phyloP scores from a whole-genome alignment of 2,329 filamentous ascomycete genomes.

The Hymenoscyphus repandus region DNA sequence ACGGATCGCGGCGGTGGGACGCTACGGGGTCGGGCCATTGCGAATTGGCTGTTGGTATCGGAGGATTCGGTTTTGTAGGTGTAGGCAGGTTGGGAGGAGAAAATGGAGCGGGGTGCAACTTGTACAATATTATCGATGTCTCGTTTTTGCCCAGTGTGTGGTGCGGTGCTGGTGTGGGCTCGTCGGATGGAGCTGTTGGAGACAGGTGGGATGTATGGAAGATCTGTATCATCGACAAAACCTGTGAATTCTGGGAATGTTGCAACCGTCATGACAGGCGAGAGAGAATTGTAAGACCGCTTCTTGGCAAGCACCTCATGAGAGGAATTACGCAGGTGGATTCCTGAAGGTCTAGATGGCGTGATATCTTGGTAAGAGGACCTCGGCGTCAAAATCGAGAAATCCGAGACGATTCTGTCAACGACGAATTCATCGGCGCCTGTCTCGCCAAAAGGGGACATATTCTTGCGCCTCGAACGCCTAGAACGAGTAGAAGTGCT shows the following conservation, averaged over 20 bases:
- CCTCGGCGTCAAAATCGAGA: neutral
- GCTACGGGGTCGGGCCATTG: conserved; percentile 1
- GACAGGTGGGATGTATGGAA: neutral
- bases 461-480: neutral
- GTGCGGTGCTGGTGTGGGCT: neutral
- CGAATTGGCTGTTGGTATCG: conserved; percentile 1
- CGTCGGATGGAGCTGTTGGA: neutral
- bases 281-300: neutral
- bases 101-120: neutral
- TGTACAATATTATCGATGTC: neutral
- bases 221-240: neutral
- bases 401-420: neutral
- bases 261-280: conserved; percentile 15
- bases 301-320: neutral
- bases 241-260: neutral
- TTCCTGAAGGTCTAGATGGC: neutral
- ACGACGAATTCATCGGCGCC: neutral
- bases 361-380: neutral
- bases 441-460: neutral
- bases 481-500: neutral
- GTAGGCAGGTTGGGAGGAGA: neutral
- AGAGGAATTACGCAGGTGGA: neutral
- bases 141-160: neutral
- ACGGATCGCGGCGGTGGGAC: neutral
- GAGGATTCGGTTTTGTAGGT: neutral